Base-by-base conservation (phyloP, 1,284 basidiomycete species). In the Exobasidium cylindrosporum region DNA sequence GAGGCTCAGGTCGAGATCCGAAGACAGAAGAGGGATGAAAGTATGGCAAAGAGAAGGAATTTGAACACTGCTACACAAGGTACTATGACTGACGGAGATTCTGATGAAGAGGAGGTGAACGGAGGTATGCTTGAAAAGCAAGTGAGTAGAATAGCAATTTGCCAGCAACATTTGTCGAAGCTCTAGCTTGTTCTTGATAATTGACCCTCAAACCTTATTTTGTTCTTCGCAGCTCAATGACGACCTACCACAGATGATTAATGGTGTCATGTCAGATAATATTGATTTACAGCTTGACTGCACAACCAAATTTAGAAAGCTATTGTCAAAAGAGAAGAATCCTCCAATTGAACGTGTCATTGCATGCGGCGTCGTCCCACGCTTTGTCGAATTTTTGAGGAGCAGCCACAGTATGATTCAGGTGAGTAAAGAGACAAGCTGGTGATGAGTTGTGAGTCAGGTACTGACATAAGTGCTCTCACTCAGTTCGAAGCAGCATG, bases 341-440 rank as follows among this genome's bases (percentile, higher is more conserved):
- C 95, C 95, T 43, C 95, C 95, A n/a, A 99, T 99, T 81, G 96
- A 98, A 82, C 88, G 89, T 78, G 96, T 99, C 72, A 98, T 99
- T 81, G 91, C 93, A 76, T 96, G 93, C 82, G 91, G 92, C 65
- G 95, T 99, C 58, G 92, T 99, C 40, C 90, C 92, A 63, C 91
- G 95, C 65, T 98, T 99, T 74, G 96, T 98, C 63, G 88, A 97
- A 81, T 98, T 97, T 82, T 84, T 99, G 70, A 85, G 87, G 72
- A 88, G 85, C 69, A 87, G 88, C 61, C 90, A 95, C 81, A 89
- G 91, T 57, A 95, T 97, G 92, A 88, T 98, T 73, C 94, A 96
- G 86, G 92, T 91, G 66, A 68, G 85, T 40, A 17, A 10, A 40
- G 10, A 7, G 35, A n/a, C n/a, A n/a, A n/a, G n/a, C n/a, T n/a